Conservation (phyloP, 2,329 filamentous ascomycete species). For the Colletotrichum aenigma region DNA sequence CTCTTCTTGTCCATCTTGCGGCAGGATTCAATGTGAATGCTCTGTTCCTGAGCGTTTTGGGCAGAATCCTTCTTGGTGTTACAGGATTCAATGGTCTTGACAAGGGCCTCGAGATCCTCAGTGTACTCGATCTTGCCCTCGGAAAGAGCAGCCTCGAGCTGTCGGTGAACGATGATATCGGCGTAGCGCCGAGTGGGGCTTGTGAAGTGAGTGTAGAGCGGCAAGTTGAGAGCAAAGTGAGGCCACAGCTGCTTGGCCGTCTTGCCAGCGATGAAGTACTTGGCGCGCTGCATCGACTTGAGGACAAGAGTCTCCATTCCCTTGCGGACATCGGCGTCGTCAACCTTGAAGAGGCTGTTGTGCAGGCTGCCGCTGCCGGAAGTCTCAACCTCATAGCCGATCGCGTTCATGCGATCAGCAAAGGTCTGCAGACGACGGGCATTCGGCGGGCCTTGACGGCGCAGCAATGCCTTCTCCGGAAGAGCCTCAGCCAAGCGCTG, state of each 20-base stretch:
- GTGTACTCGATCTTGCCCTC: conserved; percentile 82
- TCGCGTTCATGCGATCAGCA: conserved; percentile 87
- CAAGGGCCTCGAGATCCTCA: conserved; percentile 86
- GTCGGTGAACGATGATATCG: conserved; percentile 93
- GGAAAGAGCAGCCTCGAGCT: conserved; percentile 86
- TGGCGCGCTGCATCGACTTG: conserved; percentile 95
- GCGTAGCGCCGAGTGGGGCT: conserved; percentile 94
- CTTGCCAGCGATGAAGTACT: conserved; percentile 89
- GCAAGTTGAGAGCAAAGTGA: conserved; percentile 92
- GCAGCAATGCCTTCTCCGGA: conserved; percentile 90
- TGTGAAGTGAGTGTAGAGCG: conserved; percentile 96
- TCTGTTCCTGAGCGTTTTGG: conserved; percentile 97
- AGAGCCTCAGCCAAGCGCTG: conserved; percentile 80
- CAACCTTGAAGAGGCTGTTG: conserved; percentile 92
- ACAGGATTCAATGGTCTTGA: conserved; percentile 92
- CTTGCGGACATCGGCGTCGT: conserved; percentile 88
- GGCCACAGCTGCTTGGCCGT: conserved; percentile 77
- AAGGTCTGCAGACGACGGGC: conserved; percentile 88
- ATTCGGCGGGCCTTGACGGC: conserved; percentile 85
- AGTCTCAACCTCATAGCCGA: conserved; percentile 89
- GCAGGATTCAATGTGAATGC: conserved; percentile 97
- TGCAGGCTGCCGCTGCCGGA: conserved; percentile 90
- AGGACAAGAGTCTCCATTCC: conserved; percentile 96
- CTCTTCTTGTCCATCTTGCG: conserved; percentile 93
- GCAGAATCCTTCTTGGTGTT: conserved; percentile 99